Evolutionary conservation across 345 rosid species (phyloP), one percentile per base, ranked within the genome.

Genomic region (Moringa oleifera): DNA sequence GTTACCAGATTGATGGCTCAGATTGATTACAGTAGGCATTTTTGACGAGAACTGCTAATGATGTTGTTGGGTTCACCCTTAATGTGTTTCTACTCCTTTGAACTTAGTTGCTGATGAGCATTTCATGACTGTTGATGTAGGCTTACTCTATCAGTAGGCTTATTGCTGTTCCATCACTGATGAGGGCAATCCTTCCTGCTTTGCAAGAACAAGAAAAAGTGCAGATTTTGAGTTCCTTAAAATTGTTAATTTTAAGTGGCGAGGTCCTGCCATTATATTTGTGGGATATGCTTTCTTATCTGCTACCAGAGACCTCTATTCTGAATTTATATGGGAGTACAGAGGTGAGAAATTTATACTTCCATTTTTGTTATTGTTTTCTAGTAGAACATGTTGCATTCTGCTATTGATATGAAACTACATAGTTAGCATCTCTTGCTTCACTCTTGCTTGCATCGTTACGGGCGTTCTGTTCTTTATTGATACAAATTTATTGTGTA

Each of bases 281-380:
- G 73, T 94, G 96, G 99, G 68, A 82, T 68, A 74, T 68, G 66
- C 87, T 94, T 65, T 74, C 84, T 10, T 73, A 53, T 49, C 74
- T 85, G 71, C 83, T 90, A 57, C 91, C 97, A 11, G 68, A 77
- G 51, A 85, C 87, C 58, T 71, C 82, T 74, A 77, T 90, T 63
- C 73, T 94, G 68, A 94, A 94, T 74, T 72, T 94, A 56, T 94
- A 88, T 75, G 99, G 99, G 69, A 94, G 88, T 70, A 94, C 99
- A 23, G 97, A 94, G 97, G 99, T 90, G 45, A 79, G 81, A 22
- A 53, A 62, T 65, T 49, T 55, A 64, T 61, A 59, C 36, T 33
- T 23, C 2, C 17, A 51, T 64, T 31, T 24, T 20, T 18, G 1
- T 55, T 7, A 8, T 13, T 25, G 18, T 55, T 55, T 55, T 55